These are phyloP conservation scores for Mallotus nudiflorus DNA, from an alignment of 345 rosid genomes.

Conservation along the genomic window DNA sequence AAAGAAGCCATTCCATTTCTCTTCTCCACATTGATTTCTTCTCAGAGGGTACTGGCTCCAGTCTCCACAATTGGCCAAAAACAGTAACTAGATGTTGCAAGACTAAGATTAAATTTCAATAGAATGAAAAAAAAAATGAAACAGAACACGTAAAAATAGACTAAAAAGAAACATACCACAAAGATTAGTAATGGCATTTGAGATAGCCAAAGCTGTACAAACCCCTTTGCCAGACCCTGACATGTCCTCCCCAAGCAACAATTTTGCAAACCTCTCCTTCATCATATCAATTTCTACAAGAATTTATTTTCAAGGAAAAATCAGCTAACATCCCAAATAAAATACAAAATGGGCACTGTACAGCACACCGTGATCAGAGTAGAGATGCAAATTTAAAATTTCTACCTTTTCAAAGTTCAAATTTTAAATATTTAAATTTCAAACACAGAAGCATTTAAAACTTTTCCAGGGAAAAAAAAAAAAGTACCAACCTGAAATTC, in stretches of 20 bases:
- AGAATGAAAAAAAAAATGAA: slow-evolving; percentile 4
- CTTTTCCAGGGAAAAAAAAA: neutral
- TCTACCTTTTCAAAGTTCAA: neutral
- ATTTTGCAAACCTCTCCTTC: slow-evolving; percentile 92
- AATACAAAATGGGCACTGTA: neutral
- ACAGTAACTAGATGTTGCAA: slow-evolving; percentile 55
- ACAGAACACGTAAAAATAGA: neutral
- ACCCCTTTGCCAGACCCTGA: slow-evolving; percentile 98
- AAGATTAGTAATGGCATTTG: slow-evolving; percentile 93
- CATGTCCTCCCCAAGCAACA: slow-evolving; percentile 98
- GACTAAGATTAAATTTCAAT: slow-evolving; percentile 4
- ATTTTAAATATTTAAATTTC: neutral
- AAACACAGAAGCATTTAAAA: slow-evolving; percentile 9
- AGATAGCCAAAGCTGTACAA: slow-evolving; percentile 87
- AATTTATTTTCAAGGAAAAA: neutral
- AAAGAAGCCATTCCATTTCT: slow-evolving; percentile 94
- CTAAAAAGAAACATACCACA: slow-evolving; percentile 57
- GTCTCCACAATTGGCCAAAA: slow-evolving; percentile 97
- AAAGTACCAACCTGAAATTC: slow-evolving; percentile 51
- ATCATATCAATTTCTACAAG: slow-evolving; percentile 85
- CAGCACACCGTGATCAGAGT: neutral
- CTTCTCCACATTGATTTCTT: slow-evolving; percentile 97
- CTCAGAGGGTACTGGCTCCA: slow-evolving; percentile 73
- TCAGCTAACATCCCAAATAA: neutral
- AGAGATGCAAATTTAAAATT: slow-evolving; percentile 10